A percentile compares a stretch with the other conserved stretches of the same genome.
phyloP scores from a whole-genome alignment of 768 basidiomycete species.

The Kwoniella heveanensis region DNA sequence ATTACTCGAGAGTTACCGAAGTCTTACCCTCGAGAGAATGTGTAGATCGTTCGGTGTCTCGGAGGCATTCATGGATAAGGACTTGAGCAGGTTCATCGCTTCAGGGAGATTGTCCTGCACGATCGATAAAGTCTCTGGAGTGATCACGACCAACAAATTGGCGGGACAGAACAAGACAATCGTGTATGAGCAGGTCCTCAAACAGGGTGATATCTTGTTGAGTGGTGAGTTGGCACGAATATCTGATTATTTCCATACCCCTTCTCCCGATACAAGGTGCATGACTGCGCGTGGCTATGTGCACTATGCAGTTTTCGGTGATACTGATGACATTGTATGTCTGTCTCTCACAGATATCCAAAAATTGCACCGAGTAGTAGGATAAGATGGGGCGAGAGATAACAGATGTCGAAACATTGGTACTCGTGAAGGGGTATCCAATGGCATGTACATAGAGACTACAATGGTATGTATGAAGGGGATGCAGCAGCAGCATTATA shows the following conservation, averaged over 20 bases:
- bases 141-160: slow-evolving; percentile 82
- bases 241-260: neutral
- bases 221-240: slow-evolving; percentile 60
- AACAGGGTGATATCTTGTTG: slow-evolving; percentile 85
- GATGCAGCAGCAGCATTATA: too few relatives aligned
- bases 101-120: slow-evolving; percentile 78
- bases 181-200: slow-evolving; percentile 89
- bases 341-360: slow-evolving; percentile 24
- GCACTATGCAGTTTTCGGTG: too few relatives aligned
- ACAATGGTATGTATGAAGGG: too few relatives aligned
- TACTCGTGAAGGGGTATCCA: too few relatives aligned
- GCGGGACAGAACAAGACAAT: slow-evolving; percentile 69
- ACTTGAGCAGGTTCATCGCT: slow-evolving; percentile 89
- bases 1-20: slow-evolving; percentile 85
- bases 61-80: slow-evolving; percentile 84
- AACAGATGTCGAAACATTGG: neutral
- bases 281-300: too few relatives aligned
- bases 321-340: too few relatives aligned
- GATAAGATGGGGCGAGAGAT: slow-evolving; percentile 8
- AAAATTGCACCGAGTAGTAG: slow-evolving; percentile 33
- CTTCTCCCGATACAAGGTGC: too few relatives aligned
- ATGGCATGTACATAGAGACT: too few relatives aligned
- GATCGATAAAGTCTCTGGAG: slow-evolving; percentile 92
- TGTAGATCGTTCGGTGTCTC: slow-evolving; percentile 85
- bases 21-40: slow-evolving; percentile 83